phyloP scores from a whole-genome alignment of 768 basidiomycete genomes.

The Tubosaeta brunneosetosa region DNA sequence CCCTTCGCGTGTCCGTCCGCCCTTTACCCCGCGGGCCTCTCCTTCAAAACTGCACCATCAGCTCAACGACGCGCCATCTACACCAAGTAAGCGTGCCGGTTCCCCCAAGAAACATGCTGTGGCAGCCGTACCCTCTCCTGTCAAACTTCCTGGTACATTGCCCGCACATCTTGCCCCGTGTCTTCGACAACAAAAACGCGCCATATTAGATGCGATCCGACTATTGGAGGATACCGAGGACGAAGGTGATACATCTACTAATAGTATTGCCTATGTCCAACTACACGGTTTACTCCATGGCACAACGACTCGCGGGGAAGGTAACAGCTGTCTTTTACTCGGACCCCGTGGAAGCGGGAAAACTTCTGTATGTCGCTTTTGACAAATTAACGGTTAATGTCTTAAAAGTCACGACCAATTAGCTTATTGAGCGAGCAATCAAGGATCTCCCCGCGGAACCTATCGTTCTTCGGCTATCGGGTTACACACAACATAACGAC shows the following conservation, averaged over 20 bases:
- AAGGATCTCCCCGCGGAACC: slow-evolving; percentile 43
- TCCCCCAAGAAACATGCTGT: slow-evolving; percentile 11
- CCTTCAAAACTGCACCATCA: slow-evolving; percentile 8
- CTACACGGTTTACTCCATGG: slow-evolving; percentile 64
- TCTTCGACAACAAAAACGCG: slow-evolving; percentile 55
- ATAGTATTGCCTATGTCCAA: slow-evolving; percentile 50
- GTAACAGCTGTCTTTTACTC: slow-evolving; percentile 86
- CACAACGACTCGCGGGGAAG: slow-evolving; percentile 76
- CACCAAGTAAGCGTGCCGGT: slow-evolving; percentile 12
- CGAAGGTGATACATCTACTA: slow-evolving; percentile 39
- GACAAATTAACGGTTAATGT: background rate
- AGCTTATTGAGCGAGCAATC: slow-evolving; percentile 64
- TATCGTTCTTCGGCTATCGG: slow-evolving; percentile 78
- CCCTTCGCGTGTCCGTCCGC: slow-evolving; percentile 12
- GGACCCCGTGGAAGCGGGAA: slow-evolving; percentile 88
- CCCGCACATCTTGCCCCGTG: slow-evolving; percentile 41
- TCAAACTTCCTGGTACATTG: slow-evolving; percentile 28
- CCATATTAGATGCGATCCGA: slow-evolving; percentile 46
- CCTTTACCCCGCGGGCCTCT: slow-evolving; percentile 15
- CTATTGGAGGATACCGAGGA: slow-evolving; percentile 26
- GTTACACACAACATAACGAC: slow-evolving; percentile 81
- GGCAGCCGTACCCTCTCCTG: slow-evolving; percentile 5
- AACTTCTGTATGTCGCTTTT: slow-evolving; percentile 47
- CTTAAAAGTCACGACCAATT: slow-evolving; percentile 2
- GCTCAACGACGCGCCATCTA: slow-evolving; percentile 9